Evolutionary conservation across 768 basidiomycete species (phyloP).

Genomic region (Boletus tomentosulus): DNA sequence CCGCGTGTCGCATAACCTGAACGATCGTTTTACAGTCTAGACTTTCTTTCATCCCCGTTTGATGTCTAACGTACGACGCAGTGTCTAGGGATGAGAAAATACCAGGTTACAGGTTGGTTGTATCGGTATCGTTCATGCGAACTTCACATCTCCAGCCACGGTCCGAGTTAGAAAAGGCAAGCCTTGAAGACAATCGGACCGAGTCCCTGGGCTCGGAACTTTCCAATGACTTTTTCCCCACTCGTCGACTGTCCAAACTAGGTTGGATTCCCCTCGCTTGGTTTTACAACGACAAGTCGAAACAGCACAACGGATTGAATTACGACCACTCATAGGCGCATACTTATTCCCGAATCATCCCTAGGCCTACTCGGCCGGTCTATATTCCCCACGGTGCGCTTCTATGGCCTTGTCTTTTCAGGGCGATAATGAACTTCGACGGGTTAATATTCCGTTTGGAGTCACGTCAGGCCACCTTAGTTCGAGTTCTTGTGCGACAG

Average conservation of each 20-base stretch:
- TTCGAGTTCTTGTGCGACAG: constrained; percentile 4
- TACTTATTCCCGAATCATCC: not conserved
- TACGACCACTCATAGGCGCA: constrained; percentile 1
- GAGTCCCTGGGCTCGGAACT: not conserved
- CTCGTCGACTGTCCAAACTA: not conserved
- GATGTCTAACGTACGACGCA: not conserved
- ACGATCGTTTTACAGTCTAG: not conserved
- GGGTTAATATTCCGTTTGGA: constrained; percentile 9
- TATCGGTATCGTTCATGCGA: constrained; percentile 1
- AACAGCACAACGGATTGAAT: not conserved
- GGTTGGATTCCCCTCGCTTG: constrained; percentile 8
- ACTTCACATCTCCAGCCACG: not conserved
- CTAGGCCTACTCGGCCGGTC: not conserved
- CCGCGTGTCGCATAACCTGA: not conserved
- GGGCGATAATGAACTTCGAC: constrained; percentile 1
- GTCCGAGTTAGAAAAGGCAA: not conserved
- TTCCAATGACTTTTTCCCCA: not conserved
- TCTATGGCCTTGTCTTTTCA: constrained; percentile 8
- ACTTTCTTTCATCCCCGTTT: not conserved
- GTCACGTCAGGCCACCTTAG: not conserved
- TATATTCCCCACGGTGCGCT: constrained; percentile 14
- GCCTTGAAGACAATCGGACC: not conserved
- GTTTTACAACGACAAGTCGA: not conserved
- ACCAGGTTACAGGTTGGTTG: not conserved
- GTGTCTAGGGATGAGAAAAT: not conserved